A percentile compares a stretch with the other conserved stretches of the same genome.
These are phyloP conservation scores for Didymella glomerata DNA, from an alignment of 2,329 filamentous ascomycete genomes.

Conservation along the genomic window DNA sequence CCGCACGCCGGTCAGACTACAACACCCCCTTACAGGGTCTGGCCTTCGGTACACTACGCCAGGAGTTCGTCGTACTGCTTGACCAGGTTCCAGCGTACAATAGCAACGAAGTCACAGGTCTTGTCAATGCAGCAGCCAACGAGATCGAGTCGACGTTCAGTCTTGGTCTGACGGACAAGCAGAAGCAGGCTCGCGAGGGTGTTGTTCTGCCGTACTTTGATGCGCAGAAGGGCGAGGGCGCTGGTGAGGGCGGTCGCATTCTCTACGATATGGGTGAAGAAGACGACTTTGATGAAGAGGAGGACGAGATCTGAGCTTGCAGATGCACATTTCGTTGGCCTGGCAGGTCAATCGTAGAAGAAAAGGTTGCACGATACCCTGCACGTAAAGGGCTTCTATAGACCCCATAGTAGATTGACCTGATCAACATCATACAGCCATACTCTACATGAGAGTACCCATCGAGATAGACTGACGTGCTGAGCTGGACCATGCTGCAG, in stretches of 20 bases:
- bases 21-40: constrained; percentile 23
- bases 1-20: constrained; percentile 29
- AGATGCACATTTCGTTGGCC: neutral
- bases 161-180: constrained; percentile 87
- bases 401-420: neutral
- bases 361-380: constrained; percentile 6
- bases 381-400: neutral
- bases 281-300: constrained; percentile 96
- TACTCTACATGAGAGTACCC: neutral
- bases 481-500: neutral
- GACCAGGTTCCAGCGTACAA: constrained; percentile 70
- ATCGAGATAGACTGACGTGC: neutral
- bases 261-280: constrained; percentile 96
- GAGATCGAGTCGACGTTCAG: constrained; percentile 76
- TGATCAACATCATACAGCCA: neutral
- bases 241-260: constrained; percentile 87
- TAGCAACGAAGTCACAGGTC: constrained; percentile 23
- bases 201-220: constrained; percentile 97
- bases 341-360: neutral
- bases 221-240: constrained; percentile 77
- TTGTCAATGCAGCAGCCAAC: constrained; percentile 38
- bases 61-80: constrained; percentile 68
- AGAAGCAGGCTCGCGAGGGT: constrained; percentile 83
- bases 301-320: constrained; percentile 70
- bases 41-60: constrained; percentile 50